These are phyloP conservation scores for Sphagnum tenellum DNA, from an alignment of 225 moss, liverwort and hornwort species.

Conservation along the genomic window DNA sequence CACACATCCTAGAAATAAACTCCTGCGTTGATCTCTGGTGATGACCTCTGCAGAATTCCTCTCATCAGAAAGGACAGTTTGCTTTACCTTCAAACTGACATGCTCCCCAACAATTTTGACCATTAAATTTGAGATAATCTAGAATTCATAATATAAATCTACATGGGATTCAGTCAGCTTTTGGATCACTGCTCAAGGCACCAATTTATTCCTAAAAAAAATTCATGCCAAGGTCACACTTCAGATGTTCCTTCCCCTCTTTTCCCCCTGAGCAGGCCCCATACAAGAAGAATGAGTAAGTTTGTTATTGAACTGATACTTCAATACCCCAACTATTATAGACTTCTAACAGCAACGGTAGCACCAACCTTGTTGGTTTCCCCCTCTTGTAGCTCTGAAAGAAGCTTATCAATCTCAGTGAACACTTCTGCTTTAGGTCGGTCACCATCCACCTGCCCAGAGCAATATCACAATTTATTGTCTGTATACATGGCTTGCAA, in stretches of 20 bases:
- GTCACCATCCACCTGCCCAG: conserved; percentile 78
- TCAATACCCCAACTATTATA: conserved; percentile 10
- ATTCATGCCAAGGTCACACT: background rate
- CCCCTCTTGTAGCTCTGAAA: conserved; percentile 44
- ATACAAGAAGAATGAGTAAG: too few relatives aligned
- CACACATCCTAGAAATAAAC: too few relatives aligned
- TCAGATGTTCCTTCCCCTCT: background rate
- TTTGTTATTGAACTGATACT: too few relatives aligned
- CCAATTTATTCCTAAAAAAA: background rate
- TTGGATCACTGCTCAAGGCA: too few relatives aligned
- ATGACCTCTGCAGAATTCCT: too few relatives aligned
- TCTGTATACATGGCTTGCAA: background rate
- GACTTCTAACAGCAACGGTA: conserved; percentile 38
- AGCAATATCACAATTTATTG: background rate
- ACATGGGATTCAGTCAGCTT: background rate
- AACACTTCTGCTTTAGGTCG: conserved; percentile 86
- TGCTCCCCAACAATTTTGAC: too few relatives aligned
- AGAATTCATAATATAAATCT: background rate
- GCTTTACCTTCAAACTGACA: too few relatives aligned
- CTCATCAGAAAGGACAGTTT: too few relatives aligned
- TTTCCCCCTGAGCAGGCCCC: too few relatives aligned
- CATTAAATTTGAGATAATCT: too few relatives aligned
- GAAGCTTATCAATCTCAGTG: conserved; percentile 55
- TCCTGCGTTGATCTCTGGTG: too few relatives aligned
- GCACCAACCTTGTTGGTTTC: conserved; percentile 61